Evolutionary conservation across 2,329 filamentous ascomycete genomes (phyloP), one percentile per base, ranked within the genome.

Genomic region (Didymella pinodella): DNA sequence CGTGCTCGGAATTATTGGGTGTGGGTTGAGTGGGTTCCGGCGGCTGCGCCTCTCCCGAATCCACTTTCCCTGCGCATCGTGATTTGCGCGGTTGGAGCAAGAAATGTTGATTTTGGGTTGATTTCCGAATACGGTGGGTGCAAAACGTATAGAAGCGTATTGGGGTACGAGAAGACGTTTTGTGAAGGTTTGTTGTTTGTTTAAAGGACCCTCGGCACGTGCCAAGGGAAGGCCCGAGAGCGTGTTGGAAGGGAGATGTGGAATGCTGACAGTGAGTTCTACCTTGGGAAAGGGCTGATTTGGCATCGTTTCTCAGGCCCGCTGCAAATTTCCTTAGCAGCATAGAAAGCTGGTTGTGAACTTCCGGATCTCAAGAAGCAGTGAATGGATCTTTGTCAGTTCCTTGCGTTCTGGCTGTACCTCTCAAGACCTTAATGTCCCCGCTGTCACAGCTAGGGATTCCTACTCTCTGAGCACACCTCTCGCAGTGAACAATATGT

Each of bases 1-100:
- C 31, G 31, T 48, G 20, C 20, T 48, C 31, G 46, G 46, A 38
- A 48, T 7, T 36, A 48, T 38, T 38, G 22, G 46, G 18, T n/a
- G 36, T 18, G 44, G 36, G 3, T 20, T 32, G 1, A 20, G 47
- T 48, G 40, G 40, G 22, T 43, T 43, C 20, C 25, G 20, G 12
- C 40, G 20, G 40, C 40, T 43, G 40, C 40, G 40, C 40, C 22
- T 43, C 20, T 43, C 40, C 40, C 36, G 36, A 20, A 11, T 40
- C 36, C 36, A 40, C 36, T 40, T 7, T n/a, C n/a, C 40, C 12
- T 20, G 40, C 18, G 22, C 40, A 43, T 43, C 7, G 41, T 44
- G 41, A 44, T 44, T 44, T 7, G 41, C 32, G 32, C 16, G 32
- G 10, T 34, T 16, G 14, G 12, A 20, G 29, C 10, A 31, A 31